These are phyloP conservation scores for Calonectria leucothoes DNA, from an alignment of 2,329 filamentous ascomycete genomes.

Conservation along the genomic window DNA sequence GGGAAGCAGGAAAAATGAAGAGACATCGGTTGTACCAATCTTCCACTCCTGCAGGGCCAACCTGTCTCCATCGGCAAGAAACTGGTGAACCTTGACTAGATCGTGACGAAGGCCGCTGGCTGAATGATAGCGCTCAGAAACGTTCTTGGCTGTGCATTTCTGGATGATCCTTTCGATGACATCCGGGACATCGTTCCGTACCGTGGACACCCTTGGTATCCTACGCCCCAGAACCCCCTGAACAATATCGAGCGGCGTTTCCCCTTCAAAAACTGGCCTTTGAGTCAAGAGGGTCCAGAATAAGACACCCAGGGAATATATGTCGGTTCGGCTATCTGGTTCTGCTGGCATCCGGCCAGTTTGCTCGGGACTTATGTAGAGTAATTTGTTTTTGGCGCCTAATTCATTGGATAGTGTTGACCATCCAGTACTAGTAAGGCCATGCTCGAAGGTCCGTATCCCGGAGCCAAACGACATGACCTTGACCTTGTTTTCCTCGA, in stretches of 20 bases:
- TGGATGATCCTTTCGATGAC: constrained; percentile 85
- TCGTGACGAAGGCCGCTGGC: constrained; percentile 88
- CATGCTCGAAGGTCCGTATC: constrained; percentile 88
- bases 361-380: constrained; percentile 94
- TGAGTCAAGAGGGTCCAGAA: constrained; percentile 90
- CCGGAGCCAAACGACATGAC: constrained; percentile 90
- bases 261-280: constrained; percentile 82
- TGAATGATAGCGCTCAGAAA: constrained; percentile 89
- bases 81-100: constrained; percentile 77
- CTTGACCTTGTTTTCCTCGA: constrained; percentile 77
- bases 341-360: constrained; percentile 93
- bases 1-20: constrained; percentile 91
- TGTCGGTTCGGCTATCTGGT: constrained; percentile 91
- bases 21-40: constrained; percentile 87
- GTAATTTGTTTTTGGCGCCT: constrained; percentile 88
- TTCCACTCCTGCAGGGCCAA: constrained; percentile 78
- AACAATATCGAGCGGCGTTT: constrained; percentile 87
- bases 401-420: constrained; percentile 83
- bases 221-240: constrained; percentile 87
- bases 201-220: constrained; percentile 79
- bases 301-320: constrained; percentile 89
- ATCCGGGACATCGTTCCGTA: constrained; percentile 86
- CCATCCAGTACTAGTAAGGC: constrained; percentile 88
- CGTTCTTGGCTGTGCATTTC: constrained; percentile 91
- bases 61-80: constrained; percentile 80